Evolutionary conservation across 495 filamentous ascomycete genomes (phyloP).

Genomic region (Hypoxylon lenormandii): DNA sequence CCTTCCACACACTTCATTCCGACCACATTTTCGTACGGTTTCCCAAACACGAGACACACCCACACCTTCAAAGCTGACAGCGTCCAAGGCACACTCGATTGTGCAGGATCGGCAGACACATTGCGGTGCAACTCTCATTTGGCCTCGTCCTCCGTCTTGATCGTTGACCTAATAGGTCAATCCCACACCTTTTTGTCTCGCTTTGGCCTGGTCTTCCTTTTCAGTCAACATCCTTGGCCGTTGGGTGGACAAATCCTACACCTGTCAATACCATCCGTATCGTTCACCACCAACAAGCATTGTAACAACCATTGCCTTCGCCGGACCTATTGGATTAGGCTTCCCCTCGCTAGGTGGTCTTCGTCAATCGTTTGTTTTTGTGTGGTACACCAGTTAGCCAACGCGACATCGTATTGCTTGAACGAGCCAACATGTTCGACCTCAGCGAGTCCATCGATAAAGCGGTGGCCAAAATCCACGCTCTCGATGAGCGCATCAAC

Average conservation of each 20-base stretch:
- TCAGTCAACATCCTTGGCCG: slow-evolving; percentile 8
- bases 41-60: slow-evolving; percentile 13
- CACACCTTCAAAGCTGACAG: slow-evolving; percentile 24
- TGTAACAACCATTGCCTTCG: slow-evolving; percentile 2
- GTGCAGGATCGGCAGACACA: slow-evolving; percentile 35
- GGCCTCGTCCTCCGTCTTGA: slow-evolving; percentile 25
- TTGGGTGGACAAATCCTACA: slow-evolving; percentile 3
- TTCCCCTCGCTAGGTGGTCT: slow-evolving; percentile 5
- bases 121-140: slow-evolving; percentile 32
- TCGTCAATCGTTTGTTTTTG: neutral
- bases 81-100: neutral
- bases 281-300: slow-evolving; percentile 5
- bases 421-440: slow-evolving; percentile 26
- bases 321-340: neutral
- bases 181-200: slow-evolving; percentile 14
- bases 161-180: neutral
- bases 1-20: slow-evolving; percentile 14
- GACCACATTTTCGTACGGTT: neutral
- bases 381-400: slow-evolving; percentile 3
- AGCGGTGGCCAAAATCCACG: slow-evolving; percentile 28
- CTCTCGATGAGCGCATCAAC: slow-evolving; percentile 55
- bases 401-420: slow-evolving; percentile 17
- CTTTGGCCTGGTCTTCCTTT: slow-evolving; percentile 13
- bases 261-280: slow-evolving; percentile 2
- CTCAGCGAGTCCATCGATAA: slow-evolving; percentile 26